phyloP scores from a whole-genome alignment of 257 asterid genomes.

The Orobanche coerulescens region DNA sequence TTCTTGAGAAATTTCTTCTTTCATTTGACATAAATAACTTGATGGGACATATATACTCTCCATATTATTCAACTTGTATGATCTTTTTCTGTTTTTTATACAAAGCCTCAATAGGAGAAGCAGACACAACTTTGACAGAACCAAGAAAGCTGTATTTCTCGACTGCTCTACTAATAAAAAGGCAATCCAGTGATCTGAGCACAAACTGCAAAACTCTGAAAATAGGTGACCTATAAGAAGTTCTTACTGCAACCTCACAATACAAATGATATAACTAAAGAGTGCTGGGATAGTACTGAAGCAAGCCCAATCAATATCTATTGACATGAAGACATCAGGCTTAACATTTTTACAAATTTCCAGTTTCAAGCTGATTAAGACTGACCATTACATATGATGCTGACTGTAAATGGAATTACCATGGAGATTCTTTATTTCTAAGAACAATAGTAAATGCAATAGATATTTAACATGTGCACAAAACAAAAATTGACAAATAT shows the following conservation, averaged over 20 bases:
- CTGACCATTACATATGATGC: neutral
- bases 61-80: too few relatives aligned
- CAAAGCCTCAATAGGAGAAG: neutral
- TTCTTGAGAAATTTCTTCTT: neutral
- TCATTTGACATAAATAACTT: neutral
- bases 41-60: slow-evolving; percentile 5
- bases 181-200: too few relatives aligned
- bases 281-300: too few relatives aligned
- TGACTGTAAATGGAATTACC: slow-evolving; percentile 3
- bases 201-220: too few relatives aligned
- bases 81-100: neutral
- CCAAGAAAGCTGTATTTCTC: too few relatives aligned
- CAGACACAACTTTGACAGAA: slow-evolving; percentile 2
- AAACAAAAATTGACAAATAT: neutral
- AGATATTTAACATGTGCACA: neutral
- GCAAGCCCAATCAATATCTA: too few relatives aligned
- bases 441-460: neutral
- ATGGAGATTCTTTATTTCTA: neutral
- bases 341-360: neutral
- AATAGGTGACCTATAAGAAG: too few relatives aligned
- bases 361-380: neutral
- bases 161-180: too few relatives aligned
- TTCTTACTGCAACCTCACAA: too few relatives aligned
- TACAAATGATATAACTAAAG: too few relatives aligned
- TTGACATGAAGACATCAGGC: slow-evolving; percentile 12